Base-by-base conservation (phyloP, 164 flowering plant genomes). In the Stephania yunnanensis region DNA sequence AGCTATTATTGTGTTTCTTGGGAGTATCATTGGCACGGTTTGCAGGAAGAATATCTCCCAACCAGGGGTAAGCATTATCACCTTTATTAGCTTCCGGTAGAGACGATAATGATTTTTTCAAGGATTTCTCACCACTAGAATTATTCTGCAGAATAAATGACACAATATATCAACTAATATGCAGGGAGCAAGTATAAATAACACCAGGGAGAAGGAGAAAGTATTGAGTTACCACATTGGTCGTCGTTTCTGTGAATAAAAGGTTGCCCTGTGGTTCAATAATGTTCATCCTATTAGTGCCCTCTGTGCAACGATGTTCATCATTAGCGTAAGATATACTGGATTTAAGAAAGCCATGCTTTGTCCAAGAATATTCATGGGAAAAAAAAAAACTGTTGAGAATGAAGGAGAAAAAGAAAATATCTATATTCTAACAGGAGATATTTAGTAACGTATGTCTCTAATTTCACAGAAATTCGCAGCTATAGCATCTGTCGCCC, bases 1-100 rank as follows among this genome's bases (percentile, higher is more conserved):
- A 70, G 80, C 68, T 53, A 58, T 71, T 71, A 55, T 45, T 68
- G 65, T 67, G 75, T 68, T 73, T 81, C 64, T 63, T 58, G 46
- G 82, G 73, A 77, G 77, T 76, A 55, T 85, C 86, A 80, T 80
- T 82, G 65, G 95, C 85, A 45, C 87, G 86, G 76, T 95, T 95
- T 58, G 98, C 97, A 82, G 98, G 94, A 78, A 83, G 77, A 82
- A 93, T 77, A 72, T 80, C 90, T 55, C 55, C 76, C 58, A 86
- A 61, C 61, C 71, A 82, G 80, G 70, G 72, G 70, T 78, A 74
- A 36, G 42, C 42, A 45, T n/a, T 73, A 73, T 78, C 75, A 61
- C 80, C 76, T 75, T 81, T 86, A 74, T 81, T 79, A 67, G 71
- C 77, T 46, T 82, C 85, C 45, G 72, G 74, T 50, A 58, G 46